A percentile compares a stretch with the other conserved stretches of the same genome.
phyloP scores from a whole-genome alignment of 306 rosid genomes.

The Gleditsia sinensis region DNA sequence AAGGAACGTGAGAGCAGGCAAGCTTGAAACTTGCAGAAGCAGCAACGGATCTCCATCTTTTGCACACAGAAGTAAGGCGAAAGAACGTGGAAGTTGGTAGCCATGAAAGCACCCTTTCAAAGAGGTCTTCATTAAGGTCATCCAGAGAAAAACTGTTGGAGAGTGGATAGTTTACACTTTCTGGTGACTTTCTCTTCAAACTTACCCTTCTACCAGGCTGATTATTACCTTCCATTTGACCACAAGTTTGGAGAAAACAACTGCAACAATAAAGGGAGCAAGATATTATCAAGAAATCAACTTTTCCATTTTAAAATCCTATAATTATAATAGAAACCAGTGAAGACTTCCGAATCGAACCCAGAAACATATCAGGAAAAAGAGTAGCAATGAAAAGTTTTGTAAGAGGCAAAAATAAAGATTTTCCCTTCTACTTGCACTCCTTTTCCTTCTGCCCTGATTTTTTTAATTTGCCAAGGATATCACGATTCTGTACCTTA shows the following conservation, averaged over 20 bases:
- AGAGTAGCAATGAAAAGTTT: no score
- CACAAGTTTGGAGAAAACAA: constrained; percentile 21
- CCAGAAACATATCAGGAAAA: background rate
- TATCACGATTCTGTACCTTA: constrained; percentile 14
- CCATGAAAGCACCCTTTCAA: constrained; percentile 81
- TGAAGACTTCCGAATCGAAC: constrained; percentile 15
- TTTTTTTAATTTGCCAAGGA: no score
- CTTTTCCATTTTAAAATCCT: constrained; percentile 12
- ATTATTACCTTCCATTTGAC: constrained; percentile 50
- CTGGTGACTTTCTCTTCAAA: constrained; percentile 67
- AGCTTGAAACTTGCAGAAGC: constrained; percentile 74
- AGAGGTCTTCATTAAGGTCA: constrained; percentile 77
- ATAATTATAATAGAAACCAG: background rate
- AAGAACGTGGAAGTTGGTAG: constrained; percentile 78
- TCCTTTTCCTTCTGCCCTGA: no score
- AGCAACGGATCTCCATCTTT: constrained; percentile 80
- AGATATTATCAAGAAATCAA: constrained; percentile 25
- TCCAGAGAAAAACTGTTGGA: constrained; percentile 54
- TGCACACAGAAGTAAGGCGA: constrained; percentile 78
- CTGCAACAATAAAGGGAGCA: constrained; percentile 39
- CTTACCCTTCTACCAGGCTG: constrained; percentile 29
- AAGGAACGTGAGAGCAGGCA: constrained; percentile 71
- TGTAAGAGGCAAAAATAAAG: background rate
- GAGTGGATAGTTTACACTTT: constrained; percentile 27
- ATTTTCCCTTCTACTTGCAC: background rate